phyloP scores from a whole-genome alignment of 208 protist genomes.

The Wallacemonas rigidus region DNA sequence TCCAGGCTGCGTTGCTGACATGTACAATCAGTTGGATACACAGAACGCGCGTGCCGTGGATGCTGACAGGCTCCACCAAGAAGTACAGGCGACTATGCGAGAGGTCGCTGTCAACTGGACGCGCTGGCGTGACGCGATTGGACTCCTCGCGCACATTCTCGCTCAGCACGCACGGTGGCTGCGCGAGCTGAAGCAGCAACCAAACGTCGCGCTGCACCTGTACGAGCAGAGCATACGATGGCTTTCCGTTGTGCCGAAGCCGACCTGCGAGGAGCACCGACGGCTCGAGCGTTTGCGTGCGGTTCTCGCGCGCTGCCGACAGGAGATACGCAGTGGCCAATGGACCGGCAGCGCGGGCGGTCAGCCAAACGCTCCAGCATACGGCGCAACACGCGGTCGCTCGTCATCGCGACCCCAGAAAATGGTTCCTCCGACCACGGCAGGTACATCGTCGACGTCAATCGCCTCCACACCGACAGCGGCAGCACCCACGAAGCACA shows the following conservation, averaged over 20 bases:
- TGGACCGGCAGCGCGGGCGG: constrained; percentile 25
- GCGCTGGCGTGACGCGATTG: constrained; percentile 64
- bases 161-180: constrained; percentile 69
- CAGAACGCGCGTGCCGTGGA: not conserved
- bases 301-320: constrained; percentile 37
- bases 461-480: too few species aligned
- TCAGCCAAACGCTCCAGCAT: not conserved
- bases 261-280: constrained; percentile 39
- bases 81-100: not conserved
- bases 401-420: constrained; percentile 4
- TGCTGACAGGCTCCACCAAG: not conserved
- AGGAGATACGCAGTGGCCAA: constrained; percentile 30
- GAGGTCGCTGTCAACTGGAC: constrained; percentile 27
- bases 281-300: constrained; percentile 41
- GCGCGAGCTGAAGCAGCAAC: constrained; percentile 23
- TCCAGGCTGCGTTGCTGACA: too few species aligned
- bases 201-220: constrained; percentile 43
- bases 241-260: constrained; percentile 43
- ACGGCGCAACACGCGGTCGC: not conserved
- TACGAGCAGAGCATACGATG: constrained; percentile 69
- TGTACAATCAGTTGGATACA: too few species aligned
- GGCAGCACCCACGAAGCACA: not conserved
- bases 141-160: constrained; percentile 59
- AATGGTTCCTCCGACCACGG: not conserved
- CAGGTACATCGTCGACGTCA: not conserved